These are phyloP conservation scores for Penicillium sp. DNA, from an alignment of 2,329 filamentous ascomycete genomes.

Conservation along the genomic window DNA sequence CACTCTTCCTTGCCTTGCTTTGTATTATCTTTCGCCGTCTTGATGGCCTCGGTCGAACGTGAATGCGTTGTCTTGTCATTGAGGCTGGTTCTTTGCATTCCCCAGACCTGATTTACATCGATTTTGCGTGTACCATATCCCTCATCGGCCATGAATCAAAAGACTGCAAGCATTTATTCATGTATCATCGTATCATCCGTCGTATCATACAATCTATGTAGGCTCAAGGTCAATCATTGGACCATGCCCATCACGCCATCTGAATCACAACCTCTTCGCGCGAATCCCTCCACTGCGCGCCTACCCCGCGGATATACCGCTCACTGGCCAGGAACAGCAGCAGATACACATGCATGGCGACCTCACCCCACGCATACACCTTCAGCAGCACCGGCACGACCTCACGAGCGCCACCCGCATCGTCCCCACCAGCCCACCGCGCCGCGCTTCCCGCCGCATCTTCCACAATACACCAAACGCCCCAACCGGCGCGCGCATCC, in stretches of 20 bases:
- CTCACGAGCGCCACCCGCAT: background rate
- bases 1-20: background rate
- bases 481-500: slow-evolving; percentile 46
- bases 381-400: slow-evolving; percentile 49
- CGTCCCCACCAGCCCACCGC: background rate
- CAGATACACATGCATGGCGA: slow-evolving; percentile 70
- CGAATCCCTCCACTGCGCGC: slow-evolving; percentile 65
- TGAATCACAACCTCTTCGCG: slow-evolving; percentile 56
- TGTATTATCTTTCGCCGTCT: slow-evolving; percentile 2
- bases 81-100: background rate
- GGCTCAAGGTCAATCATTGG: background rate
- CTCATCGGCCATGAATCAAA: slow-evolving; percentile 10
- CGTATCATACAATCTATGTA: background rate
- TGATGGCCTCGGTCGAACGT: background rate
- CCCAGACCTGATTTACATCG: slow-evolving; percentile 3
- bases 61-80: background rate
- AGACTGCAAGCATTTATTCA: slow-evolving; percentile 5
- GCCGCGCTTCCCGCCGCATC: slow-evolving; percentile 4
- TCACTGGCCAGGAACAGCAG: slow-evolving; percentile 70
- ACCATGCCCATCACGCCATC: slow-evolving; percentile 40
- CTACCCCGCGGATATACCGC: slow-evolving; percentile 57
- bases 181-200: no score
- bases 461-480: slow-evolving; percentile 43
- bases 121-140: slow-evolving; percentile 23
- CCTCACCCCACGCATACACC: slow-evolving; percentile 75